Conservation (phyloP, 768 basidiomycete genomes). For the Cystobasidium tubakii region DNA sequence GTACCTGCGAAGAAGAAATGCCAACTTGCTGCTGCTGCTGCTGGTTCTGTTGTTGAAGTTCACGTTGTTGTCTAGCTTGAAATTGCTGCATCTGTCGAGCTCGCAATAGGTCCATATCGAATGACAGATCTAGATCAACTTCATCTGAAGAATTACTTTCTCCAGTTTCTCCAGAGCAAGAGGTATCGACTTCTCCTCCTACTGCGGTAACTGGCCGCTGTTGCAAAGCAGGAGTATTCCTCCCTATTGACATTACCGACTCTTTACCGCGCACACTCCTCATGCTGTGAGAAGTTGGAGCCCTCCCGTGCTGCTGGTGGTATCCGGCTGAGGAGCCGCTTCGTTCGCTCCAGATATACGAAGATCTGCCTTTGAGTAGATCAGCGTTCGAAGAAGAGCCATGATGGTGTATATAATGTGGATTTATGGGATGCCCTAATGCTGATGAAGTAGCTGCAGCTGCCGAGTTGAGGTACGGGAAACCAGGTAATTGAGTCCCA, state of each 20-base stretch:
- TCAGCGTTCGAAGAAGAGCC: neutral
- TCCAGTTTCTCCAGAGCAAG: conserved; percentile 32
- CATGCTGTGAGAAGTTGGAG: conserved; percentile 2
- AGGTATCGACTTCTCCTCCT: conserved; percentile 16
- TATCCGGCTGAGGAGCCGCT: neutral
- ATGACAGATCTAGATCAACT: conserved; percentile 31
- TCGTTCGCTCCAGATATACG: conserved; percentile 15
- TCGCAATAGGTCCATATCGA: conserved; percentile 21
- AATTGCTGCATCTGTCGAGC: conserved; percentile 18
- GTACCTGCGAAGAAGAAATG: neutral
- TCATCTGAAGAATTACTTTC: conserved; percentile 34
- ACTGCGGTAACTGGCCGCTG: neutral
- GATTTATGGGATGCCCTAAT: conserved; percentile 1
- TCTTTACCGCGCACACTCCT: neutral
- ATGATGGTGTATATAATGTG: neutral
- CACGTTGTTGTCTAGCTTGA: conserved; percentile 1
- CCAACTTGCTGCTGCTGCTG: neutral
- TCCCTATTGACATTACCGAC: neutral
- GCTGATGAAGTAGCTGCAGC: conserved; percentile 32
- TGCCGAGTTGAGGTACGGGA: conserved; percentile 25
- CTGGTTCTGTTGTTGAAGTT: neutral
- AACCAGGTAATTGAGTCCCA: conserved; percentile 26
- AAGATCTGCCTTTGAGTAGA: conserved; percentile 6
- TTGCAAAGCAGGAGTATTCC: neutral
- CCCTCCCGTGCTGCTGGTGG: neutral